phyloP scores from a whole-genome alignment of 306 rosid genomes.

The Cucumis cinereus region DNA sequence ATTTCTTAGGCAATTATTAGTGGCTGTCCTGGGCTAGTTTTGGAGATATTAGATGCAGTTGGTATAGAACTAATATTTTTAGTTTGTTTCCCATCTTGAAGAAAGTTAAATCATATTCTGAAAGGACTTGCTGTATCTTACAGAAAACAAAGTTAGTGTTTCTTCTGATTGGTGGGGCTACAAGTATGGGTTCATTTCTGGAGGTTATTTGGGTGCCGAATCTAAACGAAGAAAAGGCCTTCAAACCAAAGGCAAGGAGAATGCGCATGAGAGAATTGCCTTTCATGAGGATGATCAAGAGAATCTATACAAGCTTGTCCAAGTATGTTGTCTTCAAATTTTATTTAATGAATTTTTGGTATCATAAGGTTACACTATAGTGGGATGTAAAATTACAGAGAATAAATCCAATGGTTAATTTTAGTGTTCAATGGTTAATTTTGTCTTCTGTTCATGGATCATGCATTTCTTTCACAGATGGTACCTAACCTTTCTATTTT shows the following conservation, averaged over 20 bases:
- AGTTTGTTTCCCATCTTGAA: neutral
- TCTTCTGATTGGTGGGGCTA: slow-evolving; percentile 91
- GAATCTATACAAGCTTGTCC: slow-evolving; percentile 80
- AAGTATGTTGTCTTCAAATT: slow-evolving; percentile 35
- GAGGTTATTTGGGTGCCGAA: slow-evolving; percentile 85
- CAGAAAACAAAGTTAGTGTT: slow-evolving; percentile 32
- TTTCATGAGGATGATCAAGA: slow-evolving; percentile 93
- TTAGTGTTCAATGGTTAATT: too few relatives aligned
- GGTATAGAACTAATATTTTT: neutral
- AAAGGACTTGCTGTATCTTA: slow-evolving; percentile 13
- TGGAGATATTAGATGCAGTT: neutral
- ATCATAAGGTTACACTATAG: too few relatives aligned
- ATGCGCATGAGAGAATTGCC: slow-evolving; percentile 38
- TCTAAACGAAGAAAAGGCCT: slow-evolving; percentile 32
- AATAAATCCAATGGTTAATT: too few relatives aligned
- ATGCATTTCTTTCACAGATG: slow-evolving; percentile 2
- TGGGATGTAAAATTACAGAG: too few relatives aligned
- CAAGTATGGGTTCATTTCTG: slow-evolving; percentile 64
- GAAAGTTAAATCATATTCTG: neutral
- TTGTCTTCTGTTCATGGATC: neutral
- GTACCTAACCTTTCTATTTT: neutral
- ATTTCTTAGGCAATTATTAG: neutral
- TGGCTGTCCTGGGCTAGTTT: neutral
- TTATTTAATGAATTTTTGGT: neutral
- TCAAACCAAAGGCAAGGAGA: slow-evolving; percentile 19